Evolutionary conservation across 2,329 filamentous ascomycete genomes (phyloP), one percentile per base, ranked within the genome.

Genomic region (Claviceps spartinae): DNA sequence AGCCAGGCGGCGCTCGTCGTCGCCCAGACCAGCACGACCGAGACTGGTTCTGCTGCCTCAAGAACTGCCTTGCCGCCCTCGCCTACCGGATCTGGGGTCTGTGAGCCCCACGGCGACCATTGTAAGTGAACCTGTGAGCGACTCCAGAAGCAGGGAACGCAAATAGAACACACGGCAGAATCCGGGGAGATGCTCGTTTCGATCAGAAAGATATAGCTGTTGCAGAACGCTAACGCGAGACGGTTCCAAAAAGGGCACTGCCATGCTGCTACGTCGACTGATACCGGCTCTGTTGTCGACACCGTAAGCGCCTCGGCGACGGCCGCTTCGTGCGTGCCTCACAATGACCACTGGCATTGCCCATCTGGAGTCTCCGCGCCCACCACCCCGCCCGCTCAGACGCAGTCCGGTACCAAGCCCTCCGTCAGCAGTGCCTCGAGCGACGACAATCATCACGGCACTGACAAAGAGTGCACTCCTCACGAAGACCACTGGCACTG

Each of bases 311-410:
- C 43, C 30, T 52, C 47, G 16, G 40, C 48, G 22, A 46, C 30
- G 40, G 22, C 50, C 46, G 26, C 16, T 38, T 20, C 51, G 13
- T 57, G 55, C 36, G 30, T 34, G 42, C 50, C 54, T 45, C 55
- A 57, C 46, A 24, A 30, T 3, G 54, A 56, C 49, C 55, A 57
- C 54, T 55, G 54, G 54, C 56, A 54, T 45, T 54, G 54, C 36
- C 50, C 51, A 2, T 22, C 47, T n/a, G 55, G 54, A 4, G 51
- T 54, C 4, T 47, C 56, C 6, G 18, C 51, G 51, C 56, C 54
- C 16, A 37, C 54, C 36, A 51, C 49, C 5, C 53, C 54, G 26
- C 54, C 54, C n/a, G 46, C 54, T 38, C 48, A 53, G 43, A 50
- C 34, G 18, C 47, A 47, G 37, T 22, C 41, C 24, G 30, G 40